A percentile compares a stretch with the other conserved stretches of the same genome.
phyloP scores from a whole-genome alignment of 2,329 filamentous ascomycete genomes.

The Lachnellula suecica region DNA sequence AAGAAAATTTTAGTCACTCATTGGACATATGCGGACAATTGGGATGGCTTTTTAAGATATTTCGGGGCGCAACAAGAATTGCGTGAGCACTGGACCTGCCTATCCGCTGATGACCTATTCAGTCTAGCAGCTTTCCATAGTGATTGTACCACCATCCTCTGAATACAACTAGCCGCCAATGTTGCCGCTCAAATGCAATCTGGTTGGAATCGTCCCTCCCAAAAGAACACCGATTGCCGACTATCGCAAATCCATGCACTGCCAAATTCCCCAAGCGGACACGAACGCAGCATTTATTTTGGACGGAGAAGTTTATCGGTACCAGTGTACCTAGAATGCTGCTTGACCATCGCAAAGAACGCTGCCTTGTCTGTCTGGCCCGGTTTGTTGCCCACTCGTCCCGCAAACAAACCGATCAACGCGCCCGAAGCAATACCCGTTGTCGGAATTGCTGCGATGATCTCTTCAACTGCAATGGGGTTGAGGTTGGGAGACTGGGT shows the following conservation, averaged over 20 bases:
- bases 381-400: constrained; percentile 49
- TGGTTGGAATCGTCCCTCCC: no score
- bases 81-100: no score
- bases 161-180: no score
- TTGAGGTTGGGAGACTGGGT: constrained; percentile 17
- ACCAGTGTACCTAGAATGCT: constrained; percentile 51
- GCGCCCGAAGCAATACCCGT: constrained; percentile 53
- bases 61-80: no score
- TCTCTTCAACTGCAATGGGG: constrained; percentile 50
- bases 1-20: no score
- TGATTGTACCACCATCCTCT: no score
- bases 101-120: no score
- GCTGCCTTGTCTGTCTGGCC: constrained; percentile 52
- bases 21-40: no score
- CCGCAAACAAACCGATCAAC: constrained; percentile 54
- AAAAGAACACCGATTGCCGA: no score
- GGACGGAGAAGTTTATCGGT: constrained; percentile 50
- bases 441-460: constrained; percentile 52
- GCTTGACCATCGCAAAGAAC: constrained; percentile 60
- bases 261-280: not conserved
- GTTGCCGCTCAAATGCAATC: no score
- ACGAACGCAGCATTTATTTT: constrained; percentile 14
- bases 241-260: not conserved
- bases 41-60: no score
- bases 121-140: no score